Evolutionary conservation across 2,329 filamentous ascomycete species (phyloP), one percentile per base, ranked within the genome.

Genomic region (Rosellinia necatrix): DNA sequence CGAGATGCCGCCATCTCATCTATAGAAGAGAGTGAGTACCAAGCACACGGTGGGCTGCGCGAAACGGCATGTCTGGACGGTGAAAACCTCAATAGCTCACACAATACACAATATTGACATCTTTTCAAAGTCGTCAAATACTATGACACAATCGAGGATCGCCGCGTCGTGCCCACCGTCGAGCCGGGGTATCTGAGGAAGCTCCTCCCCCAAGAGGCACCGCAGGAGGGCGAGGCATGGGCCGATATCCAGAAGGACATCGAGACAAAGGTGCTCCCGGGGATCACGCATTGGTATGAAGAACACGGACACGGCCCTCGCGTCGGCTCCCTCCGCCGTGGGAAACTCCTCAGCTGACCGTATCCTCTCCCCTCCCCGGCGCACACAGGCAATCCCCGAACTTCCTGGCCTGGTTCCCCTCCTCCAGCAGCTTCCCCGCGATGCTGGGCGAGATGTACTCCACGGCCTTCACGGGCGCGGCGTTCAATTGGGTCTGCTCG

Each of bases 401-500:
- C 70, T 97, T 96, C 80, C 91, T 97, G 84, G 93, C 93, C 40
- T 97, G 96, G 79, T 97, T 94, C 75, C 90, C 93, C 1, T 91
- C 91, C 46, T 86, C 85, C 21, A 86, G 87, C 49, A 90, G 88
- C 30, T 97, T 88, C 70, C 92, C 93, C 0, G 84, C 87, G 24
- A 93, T 96, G 72, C 81, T 97, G 9, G 93, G 91, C 17, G 93
- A 97, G 75, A 86, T 97, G 78, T 97, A 96, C 78, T 91, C 86
- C 38, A 87, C 90, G 4, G 89, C 91, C 6, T 92, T 97, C 75
- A 94, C 87, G 10, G 90, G 90, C 13, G 91, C 93, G 1, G 91
- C 91, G 34, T 97, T 97, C 80, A 97, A 97, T 75, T 97, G 93
- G 93, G 86, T 97, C 62, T 97, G 93, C 75, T 92, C 88, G 5